Conservation (phyloP, 2,329 filamentous ascomycete genomes). For the Ceratocystis eucalypticola region DNA sequence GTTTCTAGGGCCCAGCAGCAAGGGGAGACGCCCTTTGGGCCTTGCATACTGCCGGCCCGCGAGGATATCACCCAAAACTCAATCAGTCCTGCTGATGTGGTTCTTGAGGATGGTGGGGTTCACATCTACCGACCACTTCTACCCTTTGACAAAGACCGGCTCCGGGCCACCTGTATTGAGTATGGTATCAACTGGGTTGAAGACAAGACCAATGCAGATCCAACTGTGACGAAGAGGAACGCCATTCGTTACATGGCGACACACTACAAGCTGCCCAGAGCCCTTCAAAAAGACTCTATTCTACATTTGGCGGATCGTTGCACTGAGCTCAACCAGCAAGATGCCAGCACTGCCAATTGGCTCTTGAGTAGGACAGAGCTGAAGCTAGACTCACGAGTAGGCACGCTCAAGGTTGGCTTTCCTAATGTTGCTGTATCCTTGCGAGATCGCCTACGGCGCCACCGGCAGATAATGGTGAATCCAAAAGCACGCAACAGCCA, state of each 20-base stretch:
- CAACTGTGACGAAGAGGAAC: slow-evolving; percentile 66
- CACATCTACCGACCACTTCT: slow-evolving; percentile 57
- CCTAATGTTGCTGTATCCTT: not conserved
- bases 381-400: not conserved
- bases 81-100: slow-evolving; percentile 20
- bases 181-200: slow-evolving; percentile 62
- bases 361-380: slow-evolving; percentile 26
- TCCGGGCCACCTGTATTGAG: slow-evolving; percentile 63
- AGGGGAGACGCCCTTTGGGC: not conserved
- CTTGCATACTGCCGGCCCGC: not conserved
- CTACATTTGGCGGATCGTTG: slow-evolving; percentile 45
- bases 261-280: slow-evolving; percentile 48
- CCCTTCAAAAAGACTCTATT: slow-evolving; percentile 53
- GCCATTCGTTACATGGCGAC: slow-evolving; percentile 52
- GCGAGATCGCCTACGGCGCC: not conserved
- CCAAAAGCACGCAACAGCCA: not conserved
- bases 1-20: not conserved
- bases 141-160: slow-evolving; percentile 53
- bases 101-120: slow-evolving; percentile 52
- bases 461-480: not conserved
- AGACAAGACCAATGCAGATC: slow-evolving; percentile 70
- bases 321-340: slow-evolving; percentile 30
- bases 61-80: not conserved
- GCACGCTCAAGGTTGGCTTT: not conserved
- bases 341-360: slow-evolving; percentile 40